Evolutionary conservation across 345 rosid species (phyloP), one percentile per base, ranked within the genome.

Genomic region (Dovyalis caffra): DNA sequence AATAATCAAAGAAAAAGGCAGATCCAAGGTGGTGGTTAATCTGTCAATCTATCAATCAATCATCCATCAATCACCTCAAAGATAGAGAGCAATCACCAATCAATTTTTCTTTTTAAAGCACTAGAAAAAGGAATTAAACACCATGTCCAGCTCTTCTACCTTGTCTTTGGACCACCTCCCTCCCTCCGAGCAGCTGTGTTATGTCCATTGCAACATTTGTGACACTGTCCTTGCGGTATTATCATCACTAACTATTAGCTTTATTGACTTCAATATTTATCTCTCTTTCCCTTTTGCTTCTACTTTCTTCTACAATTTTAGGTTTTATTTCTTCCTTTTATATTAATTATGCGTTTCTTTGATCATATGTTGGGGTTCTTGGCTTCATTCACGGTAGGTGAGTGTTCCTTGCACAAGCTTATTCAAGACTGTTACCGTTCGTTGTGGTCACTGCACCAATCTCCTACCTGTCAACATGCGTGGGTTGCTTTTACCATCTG

Each of bases 131-230:
- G 60, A 56, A 33, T 32, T 32, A 71, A 45, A 37, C 63, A 80
- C 57, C 76, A 79, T 80, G 83, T 83, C 86, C 70, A 73, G 83
- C 79, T 83, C 86, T 56, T 80, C 86, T 74, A 28, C 83, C 6
- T 66, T 77, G 75, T 77, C 86, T 56, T 56, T 77, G 76, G 83
- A 82, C 81, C 88, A 80, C 84, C 70, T 77, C 11, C 75, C 81
- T 37, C 72, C 75, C 80, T 81, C 97, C 84, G 98, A 93, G 65
- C 98, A 96, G 82, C 98, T 96, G 81, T 92, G 98, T 79, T 96
- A 96, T 75, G 97, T 96, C 92, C 98, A 89, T 71, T 93, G 99
- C 94, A 90, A 88, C 89, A 88, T 85, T 70, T 96, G 99, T n/a
- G 87, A 92, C 80, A 96, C 97, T 69, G 88, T 96, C 74, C 97